Base-by-base conservation (phyloP, 1,139 yeast species). In the Taphrina flavorubra region DNA sequence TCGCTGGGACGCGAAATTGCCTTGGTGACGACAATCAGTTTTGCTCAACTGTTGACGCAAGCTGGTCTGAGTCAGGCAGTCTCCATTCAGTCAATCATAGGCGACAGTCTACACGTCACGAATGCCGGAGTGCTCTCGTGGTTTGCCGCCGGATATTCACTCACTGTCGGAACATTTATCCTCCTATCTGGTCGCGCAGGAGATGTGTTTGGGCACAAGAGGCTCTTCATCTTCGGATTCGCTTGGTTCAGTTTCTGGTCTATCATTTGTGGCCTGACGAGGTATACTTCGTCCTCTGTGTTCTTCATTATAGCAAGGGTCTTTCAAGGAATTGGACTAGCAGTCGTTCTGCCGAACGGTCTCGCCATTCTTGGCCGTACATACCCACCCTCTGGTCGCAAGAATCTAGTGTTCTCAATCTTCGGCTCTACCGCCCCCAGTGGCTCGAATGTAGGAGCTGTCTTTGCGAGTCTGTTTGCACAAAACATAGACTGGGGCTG, bases 41-140 rank as follows among this genome's bases (percentile, higher is more conserved):
- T 79, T 39, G 80, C 85, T 2, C 87, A 85, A 74, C 71, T 85
- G 18, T 71, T 81, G 40, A 84, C 87, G 0, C 87, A 85, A 73
- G 83, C 86, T 0, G 78, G 82, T 0, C 79, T 83, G 16, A 79
- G 83, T 0, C 85, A 83, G 72, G 81, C 85, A 0, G 77, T 85
- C 68, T 78, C 80, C 16, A 79, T 83, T 1, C 74, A 79, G 34
- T 73, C 75, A 5, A 74, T 75, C 14, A 79, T 85, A 2, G 83
- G 82, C 1, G 71, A 73, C 10, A 76, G 79, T 25, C 84, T 84
- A 68, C 76, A 76, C 2, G 47, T 76, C 68, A 60, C 76, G 73
- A 66, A 74, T 13, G 69, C 71, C 36, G 87, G 87, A 6, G 81
- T 58, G 2, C 61, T 63, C 14, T 57, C 67, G 6, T 63, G 67